phyloP scores from a whole-genome alignment of 208 protist genomes.

The Tritrichomonas musculus region DNA sequence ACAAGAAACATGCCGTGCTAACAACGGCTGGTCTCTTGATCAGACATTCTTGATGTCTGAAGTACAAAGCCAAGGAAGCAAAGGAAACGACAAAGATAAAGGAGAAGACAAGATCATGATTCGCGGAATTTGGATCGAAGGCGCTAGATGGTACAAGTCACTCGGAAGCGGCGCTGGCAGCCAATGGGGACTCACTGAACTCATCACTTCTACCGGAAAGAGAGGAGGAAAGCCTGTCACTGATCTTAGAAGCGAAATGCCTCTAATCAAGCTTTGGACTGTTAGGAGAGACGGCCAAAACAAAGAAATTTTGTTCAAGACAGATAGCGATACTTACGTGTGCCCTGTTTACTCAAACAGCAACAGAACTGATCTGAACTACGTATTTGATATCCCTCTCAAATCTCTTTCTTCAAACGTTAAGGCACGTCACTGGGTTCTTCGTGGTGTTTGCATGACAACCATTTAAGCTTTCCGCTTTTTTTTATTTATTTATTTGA shows the following conservation, averaged over 20 bases:
- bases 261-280: constrained; percentile 83
- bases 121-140: constrained; percentile 90
- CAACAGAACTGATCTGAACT: constrained; percentile 80
- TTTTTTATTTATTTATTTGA: not conserved
- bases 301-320: not conserved
- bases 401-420: not conserved
- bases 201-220: constrained; percentile 53
- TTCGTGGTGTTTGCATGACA: constrained; percentile 13
- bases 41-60: constrained; percentile 83
- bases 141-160: constrained; percentile 82
- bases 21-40: constrained; percentile 83
- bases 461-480: not conserved
- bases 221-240: not conserved
- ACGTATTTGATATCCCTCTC: constrained; percentile 87
- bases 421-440: not conserved
- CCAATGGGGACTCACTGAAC: constrained; percentile 74
- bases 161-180: constrained; percentile 36
- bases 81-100: not conserved
- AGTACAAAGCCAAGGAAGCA: constrained; percentile 65
- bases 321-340: constrained; percentile 62
- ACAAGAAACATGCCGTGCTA: constrained; percentile 72
- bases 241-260: constrained; percentile 63
- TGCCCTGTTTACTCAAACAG: constrained; percentile 94
- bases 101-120: constrained; percentile 72
- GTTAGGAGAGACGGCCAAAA: constrained; percentile 56